phyloP scores from a whole-genome alignment of 805 yeast species.

The Lipomyces lipofer region DNA sequence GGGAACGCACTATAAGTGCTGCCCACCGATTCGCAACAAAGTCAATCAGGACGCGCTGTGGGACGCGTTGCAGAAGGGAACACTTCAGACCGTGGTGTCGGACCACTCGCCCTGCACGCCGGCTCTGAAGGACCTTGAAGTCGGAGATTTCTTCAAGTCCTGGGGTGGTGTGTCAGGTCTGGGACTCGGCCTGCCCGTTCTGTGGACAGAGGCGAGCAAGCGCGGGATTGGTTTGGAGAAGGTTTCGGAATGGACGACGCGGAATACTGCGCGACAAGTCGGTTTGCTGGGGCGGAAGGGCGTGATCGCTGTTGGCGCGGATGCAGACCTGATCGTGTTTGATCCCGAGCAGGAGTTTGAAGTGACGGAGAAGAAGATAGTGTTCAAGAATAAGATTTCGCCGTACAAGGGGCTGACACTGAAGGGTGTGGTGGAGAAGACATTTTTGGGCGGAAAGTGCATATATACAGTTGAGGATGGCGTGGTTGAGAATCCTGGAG shows the following conservation, averaged over 20 bases:
- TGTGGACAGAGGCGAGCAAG: constrained; percentile 68
- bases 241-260: constrained; percentile 75
- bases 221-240: constrained; percentile 55
- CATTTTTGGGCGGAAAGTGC: constrained; percentile 72
- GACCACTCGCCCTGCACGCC: constrained; percentile 98
- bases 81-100: constrained; percentile 82
- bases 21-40: constrained; percentile 88
- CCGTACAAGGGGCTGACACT: constrained; percentile 76
- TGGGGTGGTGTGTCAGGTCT: constrained; percentile 98
- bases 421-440: constrained; percentile 70
- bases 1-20: constrained; percentile 85
- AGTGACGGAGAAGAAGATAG: constrained; percentile 55
- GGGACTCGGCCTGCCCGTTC: constrained; percentile 82
- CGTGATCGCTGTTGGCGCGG: constrained; percentile 66
- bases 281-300: constrained; percentile 79
- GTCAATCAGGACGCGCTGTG: constrained; percentile 71
- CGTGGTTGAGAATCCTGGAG: constrained; percentile 20
- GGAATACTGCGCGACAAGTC: constrained; percentile 81
- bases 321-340: constrained; percentile 85
- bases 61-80: constrained; percentile 67
- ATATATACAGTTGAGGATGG: constrained; percentile 49
- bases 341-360: constrained; percentile 52
- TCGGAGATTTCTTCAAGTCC: constrained; percentile 86
- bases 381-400: constrained; percentile 82
- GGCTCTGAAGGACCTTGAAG: constrained; percentile 73